Evolutionary conservation across 352 stramenopile genomes (phyloP), one percentile per base, ranked within the genome.

Genomic region (Globisporangium okanoganense): DNA sequence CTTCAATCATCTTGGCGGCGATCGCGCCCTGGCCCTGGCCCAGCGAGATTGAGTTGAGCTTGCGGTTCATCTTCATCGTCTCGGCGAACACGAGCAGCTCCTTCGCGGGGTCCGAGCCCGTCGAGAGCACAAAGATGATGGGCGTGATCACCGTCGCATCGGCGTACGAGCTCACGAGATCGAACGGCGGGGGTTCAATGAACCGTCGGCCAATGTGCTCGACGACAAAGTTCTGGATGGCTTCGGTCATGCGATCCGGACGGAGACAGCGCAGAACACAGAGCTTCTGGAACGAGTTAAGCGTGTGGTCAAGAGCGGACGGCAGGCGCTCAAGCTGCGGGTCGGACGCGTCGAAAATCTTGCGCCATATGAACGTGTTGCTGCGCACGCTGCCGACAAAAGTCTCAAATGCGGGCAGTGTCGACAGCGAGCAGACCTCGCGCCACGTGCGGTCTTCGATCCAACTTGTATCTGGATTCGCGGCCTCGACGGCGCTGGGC

Each of bases 71-170:
- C 59, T 92, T 92, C 80, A 89, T 92, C 22, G 70, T 84, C 53
- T 86, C 76, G 18, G 90, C 90, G 63, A 96, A 97, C 35, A 75
- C 73, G 3, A 97, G 76, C 29, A 97, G 70, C 62, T 97, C 89
- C 43, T 91, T 91, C 2, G 88, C 94, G 9, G 90, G 90, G 64
- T 97, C 90, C 0, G 90, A 93, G 10, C 90, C 90, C 0, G 83
- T 94, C 2, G 86, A 96, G 1, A 97, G 73, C 40, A 97, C 88
- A 56, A 97, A 97, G 33, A 97, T 97, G 61, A 95, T 91, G 3
- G 90, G 90, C 8, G 90, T 97, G 3, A 70, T 78, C 20, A 92
- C 82, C 2, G 86, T 93, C 24, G 93, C 84, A 48, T 97, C 90
- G 3, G 62, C 56, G 55, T 94, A 97, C 22, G 94, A 93, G 7